phyloP scores from a whole-genome alignment of 1,284 basidiomycete species.

The Moesziomyces aphidis region DNA sequence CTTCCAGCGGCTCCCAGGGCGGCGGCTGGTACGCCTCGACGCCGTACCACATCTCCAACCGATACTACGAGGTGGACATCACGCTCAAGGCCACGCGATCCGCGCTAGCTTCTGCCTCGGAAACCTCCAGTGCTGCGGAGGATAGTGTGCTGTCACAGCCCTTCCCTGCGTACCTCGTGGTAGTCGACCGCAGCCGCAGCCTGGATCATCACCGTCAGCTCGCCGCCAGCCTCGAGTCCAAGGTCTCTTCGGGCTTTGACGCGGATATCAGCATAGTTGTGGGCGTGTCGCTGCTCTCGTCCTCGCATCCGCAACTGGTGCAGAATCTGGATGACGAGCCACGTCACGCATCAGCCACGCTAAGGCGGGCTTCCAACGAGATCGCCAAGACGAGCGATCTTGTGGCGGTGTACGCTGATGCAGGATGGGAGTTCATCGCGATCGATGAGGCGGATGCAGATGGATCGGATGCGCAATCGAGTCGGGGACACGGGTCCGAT shows the following conservation, averaged over 20 bases:
- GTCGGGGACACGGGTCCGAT: slow-evolving; percentile 13
- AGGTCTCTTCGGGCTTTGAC: slow-evolving; percentile 22
- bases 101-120: not conserved
- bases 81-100: slow-evolving; percentile 34
- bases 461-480: not conserved
- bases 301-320: slow-evolving; percentile 9
- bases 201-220: slow-evolving; percentile 25
- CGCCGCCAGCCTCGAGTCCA: slow-evolving; percentile 15
- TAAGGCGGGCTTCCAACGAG: not conserved
- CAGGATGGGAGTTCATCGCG: slow-evolving; percentile 59
- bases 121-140: not conserved
- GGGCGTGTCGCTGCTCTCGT: slow-evolving; percentile 21
- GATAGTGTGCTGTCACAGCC: slow-evolving; percentile 7
- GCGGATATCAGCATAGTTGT: slow-evolving; percentile 43
- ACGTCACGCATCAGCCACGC: not conserved
- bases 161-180: slow-evolving; percentile 35
- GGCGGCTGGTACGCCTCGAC: slow-evolving; percentile 17
- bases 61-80: slow-evolving; percentile 57
- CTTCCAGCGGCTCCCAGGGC: not conserved
- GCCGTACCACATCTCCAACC: slow-evolving; percentile 55
- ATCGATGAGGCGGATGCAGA: slow-evolving; percentile 34
- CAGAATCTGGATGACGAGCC: slow-evolving; percentile 20
- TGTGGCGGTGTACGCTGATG: slow-evolving; percentile 48
- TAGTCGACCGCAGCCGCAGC: slow-evolving; percentile 31
- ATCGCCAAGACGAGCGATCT: slow-evolving; percentile 38